Conservation (phyloP, 2,329 filamentous ascomycete genomes). For the Diaporthe ampelina region DNA sequence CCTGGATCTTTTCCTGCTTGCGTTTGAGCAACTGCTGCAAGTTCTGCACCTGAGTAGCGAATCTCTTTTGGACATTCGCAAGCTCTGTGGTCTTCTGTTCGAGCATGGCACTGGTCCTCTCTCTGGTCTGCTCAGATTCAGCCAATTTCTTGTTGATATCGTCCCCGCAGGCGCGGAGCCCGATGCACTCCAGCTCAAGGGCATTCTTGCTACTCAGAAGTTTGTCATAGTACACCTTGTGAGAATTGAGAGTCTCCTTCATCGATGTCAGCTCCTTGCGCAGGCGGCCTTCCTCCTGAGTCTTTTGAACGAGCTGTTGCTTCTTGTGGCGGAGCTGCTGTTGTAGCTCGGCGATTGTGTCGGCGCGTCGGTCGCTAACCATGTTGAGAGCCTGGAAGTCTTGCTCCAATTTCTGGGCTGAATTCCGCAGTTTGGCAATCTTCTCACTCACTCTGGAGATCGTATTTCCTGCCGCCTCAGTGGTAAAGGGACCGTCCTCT, state of each 20-base stretch:
- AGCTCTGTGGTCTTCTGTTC: background rate
- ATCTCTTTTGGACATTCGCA: background rate
- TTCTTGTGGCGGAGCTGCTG: background rate
- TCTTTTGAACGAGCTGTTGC: background rate
- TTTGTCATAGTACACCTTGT: background rate
- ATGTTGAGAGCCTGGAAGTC: background rate
- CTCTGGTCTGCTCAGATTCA: background rate
- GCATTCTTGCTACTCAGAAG: background rate
- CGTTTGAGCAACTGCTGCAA: background rate
- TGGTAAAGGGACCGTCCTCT: background rate
- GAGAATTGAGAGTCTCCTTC: background rate
- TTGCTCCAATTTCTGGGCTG: background rate
- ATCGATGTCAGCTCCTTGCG: background rate
- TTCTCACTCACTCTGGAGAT: constrained; percentile 3
- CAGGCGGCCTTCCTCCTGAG: background rate
- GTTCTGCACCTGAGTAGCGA: background rate
- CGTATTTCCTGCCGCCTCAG: background rate
- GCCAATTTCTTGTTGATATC: background rate
- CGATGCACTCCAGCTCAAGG: background rate
- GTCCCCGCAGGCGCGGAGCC: background rate
- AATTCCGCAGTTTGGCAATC: background rate
- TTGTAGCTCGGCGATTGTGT: background rate
- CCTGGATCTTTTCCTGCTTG: background rate
- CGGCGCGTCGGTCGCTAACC: background rate
- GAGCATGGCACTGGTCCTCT: background rate